These are phyloP conservation scores for Apium graveolens DNA, from an alignment of 129 eudicot genomes.

Conservation along the genomic window DNA sequence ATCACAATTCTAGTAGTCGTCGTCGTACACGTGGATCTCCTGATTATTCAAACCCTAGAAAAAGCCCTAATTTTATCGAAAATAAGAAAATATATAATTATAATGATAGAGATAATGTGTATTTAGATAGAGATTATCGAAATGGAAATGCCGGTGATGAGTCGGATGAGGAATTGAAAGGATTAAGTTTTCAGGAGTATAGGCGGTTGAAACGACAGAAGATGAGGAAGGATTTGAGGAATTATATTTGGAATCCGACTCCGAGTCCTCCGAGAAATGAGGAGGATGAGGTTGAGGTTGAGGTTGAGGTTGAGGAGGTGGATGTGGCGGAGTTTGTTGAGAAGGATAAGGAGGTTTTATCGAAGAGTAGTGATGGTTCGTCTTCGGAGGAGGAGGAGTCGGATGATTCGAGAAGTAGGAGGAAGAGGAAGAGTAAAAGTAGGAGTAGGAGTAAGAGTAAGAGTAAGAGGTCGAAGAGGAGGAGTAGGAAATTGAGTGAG, in stretches of 20 bases:
- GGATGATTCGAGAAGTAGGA: slow-evolving; percentile 29
- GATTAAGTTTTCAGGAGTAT: slow-evolving; percentile 51
- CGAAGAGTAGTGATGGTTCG: slow-evolving; percentile 2
- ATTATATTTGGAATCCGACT: slow-evolving; percentile 68
- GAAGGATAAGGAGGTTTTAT: slow-evolving; percentile 16
- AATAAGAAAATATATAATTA: not conserved
- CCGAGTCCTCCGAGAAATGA: slow-evolving; percentile 77
- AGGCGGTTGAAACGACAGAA: slow-evolving; percentile 77
- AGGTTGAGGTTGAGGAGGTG: slow-evolving; percentile 36
- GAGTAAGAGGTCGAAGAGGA: slow-evolving; percentile 20
- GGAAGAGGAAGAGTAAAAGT: slow-evolving; percentile 27
- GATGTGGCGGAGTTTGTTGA: slow-evolving; percentile 32
- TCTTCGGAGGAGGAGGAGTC: slow-evolving; percentile 23
- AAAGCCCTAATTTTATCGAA: slow-evolving; percentile 24
- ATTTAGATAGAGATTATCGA: slow-evolving; percentile 46
- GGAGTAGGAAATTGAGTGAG: slow-evolving; percentile 25
- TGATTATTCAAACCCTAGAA: slow-evolving; percentile 41
- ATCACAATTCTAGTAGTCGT: slow-evolving; percentile 21
- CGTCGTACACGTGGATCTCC: slow-evolving; percentile 40
- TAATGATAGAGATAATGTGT: slow-evolving; percentile 25
- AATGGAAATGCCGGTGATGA: slow-evolving; percentile 40
- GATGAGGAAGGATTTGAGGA: slow-evolving; percentile 39
- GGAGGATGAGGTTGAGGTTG: slow-evolving; percentile 21
- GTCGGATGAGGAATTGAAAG: slow-evolving; percentile 77
- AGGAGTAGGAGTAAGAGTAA: not conserved